Conservation (phyloP, 73 alveolate species). For the Tetrahymena malaccensis region DNA sequence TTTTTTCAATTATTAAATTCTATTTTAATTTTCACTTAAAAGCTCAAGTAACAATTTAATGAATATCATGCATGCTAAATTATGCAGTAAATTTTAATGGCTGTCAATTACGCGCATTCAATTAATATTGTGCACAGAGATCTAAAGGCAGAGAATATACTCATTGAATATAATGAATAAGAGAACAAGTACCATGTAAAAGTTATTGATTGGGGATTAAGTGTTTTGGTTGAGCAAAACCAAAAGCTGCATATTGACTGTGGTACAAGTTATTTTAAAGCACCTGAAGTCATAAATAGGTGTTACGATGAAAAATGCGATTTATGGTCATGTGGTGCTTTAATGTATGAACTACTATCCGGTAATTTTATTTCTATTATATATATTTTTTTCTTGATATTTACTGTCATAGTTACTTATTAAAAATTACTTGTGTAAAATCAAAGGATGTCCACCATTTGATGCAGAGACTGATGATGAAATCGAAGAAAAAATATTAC, state of each 20-base stretch:
- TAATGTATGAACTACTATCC: conserved; percentile 7
- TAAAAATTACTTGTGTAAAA: background rate
- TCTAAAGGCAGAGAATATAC: conserved; percentile 62
- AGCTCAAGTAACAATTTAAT: background rate
- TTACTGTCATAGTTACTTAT: too few relatives aligned
- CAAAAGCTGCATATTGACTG: conserved; percentile 1
- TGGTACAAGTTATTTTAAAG: conserved; percentile 35
- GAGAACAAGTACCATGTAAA: background rate
- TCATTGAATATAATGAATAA: background rate
- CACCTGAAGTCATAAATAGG: conserved; percentile 39
- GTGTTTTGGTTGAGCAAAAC: conserved; percentile 4
- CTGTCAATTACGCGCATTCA: conserved; percentile 53
- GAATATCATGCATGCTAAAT: conserved; percentile 6
- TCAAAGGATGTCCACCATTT: background rate
- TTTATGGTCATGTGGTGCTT: conserved; percentile 43
- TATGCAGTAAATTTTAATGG: conserved; percentile 8
- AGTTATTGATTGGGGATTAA: conserved; percentile 45
- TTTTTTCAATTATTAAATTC: background rate
- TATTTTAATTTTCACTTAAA: background rate
- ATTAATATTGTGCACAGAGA: conserved; percentile 62
- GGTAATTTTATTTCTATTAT: background rate
- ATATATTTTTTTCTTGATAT: too few relatives aligned
- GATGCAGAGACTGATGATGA: background rate
- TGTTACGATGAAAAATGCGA: conserved; percentile 40
- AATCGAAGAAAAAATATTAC: background rate